Conservation (phyloP, 176 grass and related monocot genomes). For the Ananas comosus region DNA sequence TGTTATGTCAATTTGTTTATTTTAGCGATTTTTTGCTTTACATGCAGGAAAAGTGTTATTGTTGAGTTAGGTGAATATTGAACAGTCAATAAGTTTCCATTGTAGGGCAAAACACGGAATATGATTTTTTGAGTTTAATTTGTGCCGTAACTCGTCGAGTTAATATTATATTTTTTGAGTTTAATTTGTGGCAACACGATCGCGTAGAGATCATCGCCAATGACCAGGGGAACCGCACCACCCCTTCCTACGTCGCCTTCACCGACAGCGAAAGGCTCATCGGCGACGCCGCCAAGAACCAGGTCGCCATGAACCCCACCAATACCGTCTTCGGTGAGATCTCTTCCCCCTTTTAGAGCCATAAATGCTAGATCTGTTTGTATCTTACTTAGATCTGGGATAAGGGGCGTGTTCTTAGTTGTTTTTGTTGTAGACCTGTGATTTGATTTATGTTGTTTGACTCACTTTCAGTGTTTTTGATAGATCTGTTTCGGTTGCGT, state of each 20-base stretch:
- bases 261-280: slow-evolving; percentile 65
- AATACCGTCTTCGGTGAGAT: slow-evolving; percentile 3
- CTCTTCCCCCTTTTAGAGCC: background rate
- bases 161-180: too few species aligned
- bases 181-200: too few species aligned
- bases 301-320: slow-evolving; percentile 4
- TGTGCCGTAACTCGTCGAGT: too few species aligned
- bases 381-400: background rate
- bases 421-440: background rate
- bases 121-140: too few species aligned
- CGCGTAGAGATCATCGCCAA: too few species aligned
- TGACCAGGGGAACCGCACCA: slow-evolving; percentile 71
- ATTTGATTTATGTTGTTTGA: background rate
- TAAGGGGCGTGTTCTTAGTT: background rate
- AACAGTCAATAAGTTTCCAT: background rate
- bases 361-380: background rate
- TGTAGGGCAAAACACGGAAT: too few species aligned
- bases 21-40: too few species aligned
- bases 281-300: slow-evolving; percentile 25
- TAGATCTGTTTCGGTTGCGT: too few species aligned
- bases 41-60: background rate
- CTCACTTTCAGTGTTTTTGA: background rate
- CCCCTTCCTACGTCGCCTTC: slow-evolving; percentile 57
- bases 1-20: too few species aligned
- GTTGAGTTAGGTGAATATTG: background rate